These are phyloP conservation scores for Panellus pusillus DNA, from an alignment of 768 basidiomycete genomes.

Conservation along the genomic window DNA sequence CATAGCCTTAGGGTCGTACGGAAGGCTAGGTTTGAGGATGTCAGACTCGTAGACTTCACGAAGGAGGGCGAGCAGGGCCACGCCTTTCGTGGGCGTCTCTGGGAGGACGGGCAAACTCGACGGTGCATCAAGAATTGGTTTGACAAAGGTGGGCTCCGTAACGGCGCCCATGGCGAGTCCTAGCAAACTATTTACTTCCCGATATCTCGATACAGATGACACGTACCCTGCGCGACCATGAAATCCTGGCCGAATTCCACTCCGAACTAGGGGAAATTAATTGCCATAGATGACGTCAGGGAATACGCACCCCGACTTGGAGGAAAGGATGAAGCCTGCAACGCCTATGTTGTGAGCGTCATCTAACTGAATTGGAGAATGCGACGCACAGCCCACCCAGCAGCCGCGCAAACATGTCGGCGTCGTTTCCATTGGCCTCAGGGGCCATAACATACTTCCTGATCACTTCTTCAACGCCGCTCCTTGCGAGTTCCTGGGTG, in stretches of 20 bases:
- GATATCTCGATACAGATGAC: background rate
- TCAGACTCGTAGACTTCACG: conserved; percentile 51
- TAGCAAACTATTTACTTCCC: background rate
- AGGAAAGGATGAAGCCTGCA: conserved; percentile 15
- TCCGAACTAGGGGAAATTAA: conserved; percentile 5
- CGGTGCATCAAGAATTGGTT: conserved; percentile 2
- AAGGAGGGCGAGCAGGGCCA: conserved; percentile 50
- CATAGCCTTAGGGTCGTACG: conserved; percentile 45
- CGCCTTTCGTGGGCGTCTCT: conserved; percentile 19
- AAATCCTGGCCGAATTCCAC: conserved; percentile 15
- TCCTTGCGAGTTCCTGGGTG: background rate
- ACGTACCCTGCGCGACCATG: conserved; percentile 12
- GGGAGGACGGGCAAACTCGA: conserved; percentile 5
- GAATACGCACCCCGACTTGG: conserved; percentile 12
- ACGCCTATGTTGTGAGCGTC: background rate
- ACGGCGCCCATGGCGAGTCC: conserved; percentile 16
- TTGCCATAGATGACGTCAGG: too few species aligned
- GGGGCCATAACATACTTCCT: conserved; percentile 10
- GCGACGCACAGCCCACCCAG: conserved; percentile 12
- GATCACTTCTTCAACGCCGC: background rate
- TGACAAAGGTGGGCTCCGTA: background rate
- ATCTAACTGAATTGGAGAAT: background rate
- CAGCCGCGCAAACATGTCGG: conserved; percentile 12
- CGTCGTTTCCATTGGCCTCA: conserved; percentile 16
- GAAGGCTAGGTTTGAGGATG: conserved; percentile 47